A percentile compares a stretch with the other conserved stretches of the same genome.
These are phyloP conservation scores for Dichotomopilus funicola DNA, from an alignment of 2,329 filamentous ascomycete species.

Conservation along the genomic window DNA sequence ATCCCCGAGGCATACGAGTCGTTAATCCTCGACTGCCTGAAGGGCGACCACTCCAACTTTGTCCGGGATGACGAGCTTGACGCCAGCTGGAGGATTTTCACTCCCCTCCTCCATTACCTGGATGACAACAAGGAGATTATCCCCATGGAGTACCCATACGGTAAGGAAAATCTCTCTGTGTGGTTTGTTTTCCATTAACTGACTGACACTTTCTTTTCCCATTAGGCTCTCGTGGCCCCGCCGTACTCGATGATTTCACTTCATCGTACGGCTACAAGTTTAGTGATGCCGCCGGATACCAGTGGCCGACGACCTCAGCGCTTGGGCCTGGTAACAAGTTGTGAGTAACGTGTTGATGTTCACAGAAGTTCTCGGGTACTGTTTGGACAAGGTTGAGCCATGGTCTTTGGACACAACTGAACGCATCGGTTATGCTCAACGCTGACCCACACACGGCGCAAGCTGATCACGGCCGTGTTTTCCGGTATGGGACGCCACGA, in stretches of 20 bases:
- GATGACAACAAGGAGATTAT: constrained; percentile 99
- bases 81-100: constrained; percentile 97
- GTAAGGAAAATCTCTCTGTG: constrained; percentile 46
- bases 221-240: constrained; percentile 87
- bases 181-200: background rate
- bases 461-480: constrained; percentile 3
- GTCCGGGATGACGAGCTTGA: constrained; percentile 95
- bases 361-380: background rate
- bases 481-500: constrained; percentile 9
- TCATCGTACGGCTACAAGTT: constrained; percentile 99
- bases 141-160: constrained; percentile 99
- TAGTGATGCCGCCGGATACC: constrained; percentile 90
- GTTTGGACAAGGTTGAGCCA: constrained; percentile 18
- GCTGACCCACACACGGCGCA: constrained; percentile 9
- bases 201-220: constrained; percentile 23
- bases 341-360: constrained; percentile 38
- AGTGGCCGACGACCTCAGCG: constrained; percentile 79
- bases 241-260: constrained; percentile 96
- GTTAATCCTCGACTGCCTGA: constrained; percentile 91
- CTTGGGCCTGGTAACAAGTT: constrained; percentile 66
- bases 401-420: constrained; percentile 18
- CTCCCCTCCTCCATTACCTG: constrained; percentile 92
- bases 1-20: constrained; percentile 99
- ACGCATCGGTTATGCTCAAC: constrained; percentile 8
- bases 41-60: constrained; percentile 99